A percentile compares a stretch with the other conserved stretches of the same genome.
Evolutionary conservation across 176 grass and related monocot genomes (phyloP).

Genomic region (Hordeum marinum): DNA sequence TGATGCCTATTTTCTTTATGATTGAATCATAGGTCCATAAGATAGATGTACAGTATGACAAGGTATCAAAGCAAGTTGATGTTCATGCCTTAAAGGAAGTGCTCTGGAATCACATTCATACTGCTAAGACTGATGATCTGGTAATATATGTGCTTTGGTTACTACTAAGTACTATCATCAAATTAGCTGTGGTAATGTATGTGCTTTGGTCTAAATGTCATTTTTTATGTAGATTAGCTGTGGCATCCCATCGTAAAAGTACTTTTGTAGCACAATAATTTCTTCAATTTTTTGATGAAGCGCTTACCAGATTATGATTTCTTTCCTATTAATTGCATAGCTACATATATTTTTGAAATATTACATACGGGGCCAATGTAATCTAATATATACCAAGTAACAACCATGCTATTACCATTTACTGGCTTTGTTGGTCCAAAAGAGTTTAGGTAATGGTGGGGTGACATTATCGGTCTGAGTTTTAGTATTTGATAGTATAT

Average conservation of each 20-base stretch:
- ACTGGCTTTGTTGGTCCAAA: not conserved
- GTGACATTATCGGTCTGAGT: not conserved
- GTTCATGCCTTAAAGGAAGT: conserved; percentile 96
- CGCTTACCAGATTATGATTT: not conserved
- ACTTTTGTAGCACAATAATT: not conserved
- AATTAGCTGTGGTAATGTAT: conserved; percentile 35
- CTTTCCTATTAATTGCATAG: not conserved
- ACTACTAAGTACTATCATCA: not conserved
- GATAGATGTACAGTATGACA: conserved; percentile 91
- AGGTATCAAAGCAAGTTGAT: conserved; percentile 95
- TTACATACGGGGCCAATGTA: not conserved
- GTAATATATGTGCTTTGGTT: conserved; percentile 35
- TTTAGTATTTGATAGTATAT: conserved; percentile 1
- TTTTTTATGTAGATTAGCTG: not conserved
- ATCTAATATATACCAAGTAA: not conserved
- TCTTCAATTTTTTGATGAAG: not conserved
- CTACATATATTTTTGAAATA: too few relatives aligned
- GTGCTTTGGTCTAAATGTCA: not conserved
- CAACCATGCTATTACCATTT: not conserved
- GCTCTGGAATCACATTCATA: conserved; percentile 84
- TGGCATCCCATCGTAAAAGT: not conserved
- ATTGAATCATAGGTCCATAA: conserved; percentile 70
- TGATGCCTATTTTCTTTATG: conserved; percentile 27
- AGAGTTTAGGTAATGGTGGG: not conserved
- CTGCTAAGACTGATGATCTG: conserved; percentile 35